Conservation (phyloP, 345 rosid species). For the Hevea brasiliensis region DNA sequence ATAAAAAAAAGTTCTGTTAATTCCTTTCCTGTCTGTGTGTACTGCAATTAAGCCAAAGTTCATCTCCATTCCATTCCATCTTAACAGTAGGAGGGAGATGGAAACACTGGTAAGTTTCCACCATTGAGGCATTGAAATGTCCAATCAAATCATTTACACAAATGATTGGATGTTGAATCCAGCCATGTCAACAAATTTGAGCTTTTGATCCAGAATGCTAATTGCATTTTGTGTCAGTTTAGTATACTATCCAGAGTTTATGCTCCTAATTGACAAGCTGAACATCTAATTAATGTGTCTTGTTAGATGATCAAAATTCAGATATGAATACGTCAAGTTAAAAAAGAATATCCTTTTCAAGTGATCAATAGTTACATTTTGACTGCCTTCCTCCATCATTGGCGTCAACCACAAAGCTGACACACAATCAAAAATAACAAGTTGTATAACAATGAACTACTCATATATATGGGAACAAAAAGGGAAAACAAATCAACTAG, state of each 20-base stretch:
- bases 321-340: neutral
- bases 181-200: neutral
- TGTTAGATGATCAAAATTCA: neutral
- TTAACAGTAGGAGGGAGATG: neutral
- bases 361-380: too few species aligned
- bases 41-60: too few species aligned
- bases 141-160: neutral
- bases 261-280: neutral
- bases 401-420: neutral
- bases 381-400: neutral
- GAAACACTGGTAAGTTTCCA: neutral
- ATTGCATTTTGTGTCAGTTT: neutral
- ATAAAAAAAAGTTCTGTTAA: too few species aligned
- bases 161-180: neutral
- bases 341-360: neutral
- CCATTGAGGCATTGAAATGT: neutral
- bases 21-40: too few species aligned
- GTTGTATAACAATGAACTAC: neutral
- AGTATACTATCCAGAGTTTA: neutral
- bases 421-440: neutral
- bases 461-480: neutral
- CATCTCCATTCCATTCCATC: too few species aligned
- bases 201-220: neutral
- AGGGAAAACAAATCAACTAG: neutral
- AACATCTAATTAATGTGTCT: neutral